A percentile compares a stretch with the other conserved stretches of the same genome.
These are phyloP conservation scores for Coniochaeta hoffmannii DNA, from an alignment of 2,329 filamentous ascomycete species.

Conservation along the genomic window DNA sequence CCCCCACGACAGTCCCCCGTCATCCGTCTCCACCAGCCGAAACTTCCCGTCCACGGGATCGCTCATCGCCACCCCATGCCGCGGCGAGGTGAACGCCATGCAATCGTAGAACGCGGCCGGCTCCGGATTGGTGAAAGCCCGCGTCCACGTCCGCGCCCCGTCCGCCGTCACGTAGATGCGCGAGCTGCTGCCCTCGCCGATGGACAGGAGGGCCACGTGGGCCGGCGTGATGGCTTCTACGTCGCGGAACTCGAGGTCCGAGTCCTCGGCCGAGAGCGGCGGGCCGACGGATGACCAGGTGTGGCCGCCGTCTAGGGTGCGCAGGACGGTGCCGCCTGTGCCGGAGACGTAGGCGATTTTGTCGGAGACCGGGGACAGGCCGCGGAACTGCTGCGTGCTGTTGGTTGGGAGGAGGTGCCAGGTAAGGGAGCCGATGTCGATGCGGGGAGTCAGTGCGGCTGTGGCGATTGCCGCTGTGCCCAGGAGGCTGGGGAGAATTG, in stretches of 20 bases:
- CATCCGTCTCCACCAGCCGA: conserved; percentile 22
- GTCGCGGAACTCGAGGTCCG: conserved; percentile 36
- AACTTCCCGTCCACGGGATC: conserved; percentile 25
- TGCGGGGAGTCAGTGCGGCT: background rate
- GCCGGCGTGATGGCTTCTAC: conserved; percentile 36
- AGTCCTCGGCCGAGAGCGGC: conserved; percentile 5
- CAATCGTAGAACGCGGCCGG: conserved; percentile 25
- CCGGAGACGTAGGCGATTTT: conserved; percentile 24
- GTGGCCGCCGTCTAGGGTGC: conserved; percentile 19
- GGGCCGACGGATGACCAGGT: conserved; percentile 24
- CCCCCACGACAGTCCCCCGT: conserved; percentile 20
- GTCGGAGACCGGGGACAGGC: conserved; percentile 21
- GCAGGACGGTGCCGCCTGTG: conserved; percentile 21
- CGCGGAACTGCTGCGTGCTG: conserved; percentile 21
- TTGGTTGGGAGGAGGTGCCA: conserved; percentile 19
- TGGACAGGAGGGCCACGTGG: conserved; percentile 30
- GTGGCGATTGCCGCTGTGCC: background rate
- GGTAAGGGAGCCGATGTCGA: background rate
- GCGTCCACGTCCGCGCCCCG: conserved; percentile 19
- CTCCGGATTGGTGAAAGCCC: conserved; percentile 20
- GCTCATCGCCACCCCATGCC: conserved; percentile 21
- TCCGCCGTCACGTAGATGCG: conserved; percentile 22
- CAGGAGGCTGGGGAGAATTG: background rate
- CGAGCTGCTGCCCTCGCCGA: conserved; percentile 21
- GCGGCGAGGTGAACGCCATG: conserved; percentile 18